Evolutionary conservation across 305 asterid species (phyloP), one percentile per base, ranked within the genome.

Genomic region (Lippia alba): DNA sequence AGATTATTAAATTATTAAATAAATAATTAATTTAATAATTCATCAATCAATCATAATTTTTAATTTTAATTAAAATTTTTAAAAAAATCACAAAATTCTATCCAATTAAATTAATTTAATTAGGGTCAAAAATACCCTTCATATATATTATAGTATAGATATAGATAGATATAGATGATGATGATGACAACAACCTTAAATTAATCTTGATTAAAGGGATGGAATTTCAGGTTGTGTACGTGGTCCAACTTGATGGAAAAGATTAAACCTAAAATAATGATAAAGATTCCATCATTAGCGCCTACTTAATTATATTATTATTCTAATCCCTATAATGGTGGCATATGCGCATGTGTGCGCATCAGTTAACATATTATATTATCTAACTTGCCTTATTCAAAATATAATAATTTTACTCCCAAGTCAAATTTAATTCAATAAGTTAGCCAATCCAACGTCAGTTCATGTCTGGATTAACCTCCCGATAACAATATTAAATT

Each of bases 251-350:
- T 39, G 7, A 17, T 14, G 50, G 66, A 70, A 10, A 24, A 24
- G 55, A 24, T 34, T 60, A 59, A 24, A 24, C 30, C 30, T 36
- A 36, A 36, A 34, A 51, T 14, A 51, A 51, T 0, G 0, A 12
- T 19, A 71, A 71, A 71, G 63, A 71, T 39, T 61, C 75, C 69
- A 20, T 51, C 51, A 59, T 10, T 30, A 56, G n/a, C 10, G 46
- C 61, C 19, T 51, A 1, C 50, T 32, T 4, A 12, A 32, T 49
- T 24, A 24, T 24, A 24, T 40, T 19, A 39, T 53, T 67, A 8
- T 58, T 48, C 8, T 16, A 46, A 58, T 59, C 39, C 56, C 65
- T 24, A 59, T 69, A 69, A 69, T 57, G 67, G 67, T 24, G 66
- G 66, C 74, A 69, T 48, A 48, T 59, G 39, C 11, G 58, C 69